Evolutionary conservation across 2,329 filamentous ascomycete genomes (phyloP).

Genomic region (Aspergillus versicolor): DNA sequence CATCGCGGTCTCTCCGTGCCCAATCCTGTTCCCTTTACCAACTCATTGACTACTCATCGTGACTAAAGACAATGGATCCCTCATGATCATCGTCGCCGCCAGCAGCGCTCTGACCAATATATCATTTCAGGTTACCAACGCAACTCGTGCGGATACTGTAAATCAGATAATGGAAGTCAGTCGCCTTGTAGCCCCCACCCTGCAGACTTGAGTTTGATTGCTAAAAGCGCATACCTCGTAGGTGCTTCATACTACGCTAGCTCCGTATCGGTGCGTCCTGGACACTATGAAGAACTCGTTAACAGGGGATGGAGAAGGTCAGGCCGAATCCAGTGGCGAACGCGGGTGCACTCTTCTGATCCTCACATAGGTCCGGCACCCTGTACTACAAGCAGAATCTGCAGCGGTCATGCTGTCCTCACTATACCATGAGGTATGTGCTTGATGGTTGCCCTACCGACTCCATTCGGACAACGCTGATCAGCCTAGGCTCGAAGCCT

Average conservation of each 20-base stretch:
- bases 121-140: constrained; percentile 44
- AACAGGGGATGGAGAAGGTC: constrained; percentile 52
- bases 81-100: neutral
- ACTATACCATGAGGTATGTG: constrained; percentile 58
- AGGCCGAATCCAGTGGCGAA: constrained; percentile 3
- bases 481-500: constrained; percentile 39
- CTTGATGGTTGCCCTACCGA: neutral
- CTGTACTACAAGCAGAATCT: constrained; percentile 58
- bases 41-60: constrained; percentile 9
- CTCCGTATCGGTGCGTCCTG: constrained; percentile 43
- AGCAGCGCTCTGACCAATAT: constrained; percentile 9
- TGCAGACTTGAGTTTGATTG: constrained; percentile 1
- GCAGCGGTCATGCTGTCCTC: constrained; percentile 80
- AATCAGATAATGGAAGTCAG: constrained; percentile 47
- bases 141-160: constrained; percentile 51
- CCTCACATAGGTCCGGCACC: constrained; percentile 42
- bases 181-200: constrained; percentile 20
- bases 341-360: constrained; percentile 7
- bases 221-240: constrained; percentile 24
- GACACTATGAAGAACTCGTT: constrained; percentile 49
- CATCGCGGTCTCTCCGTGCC: neutral
- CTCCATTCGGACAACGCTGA: constrained; percentile 10
- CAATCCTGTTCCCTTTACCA: constrained; percentile 2
- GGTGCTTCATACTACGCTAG: constrained; percentile 49
- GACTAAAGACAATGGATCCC: constrained; percentile 8